These are phyloP conservation scores for Cordyceps cicadae DNA, from an alignment of 2,329 filamentous ascomycete species.

Conservation along the genomic window DNA sequence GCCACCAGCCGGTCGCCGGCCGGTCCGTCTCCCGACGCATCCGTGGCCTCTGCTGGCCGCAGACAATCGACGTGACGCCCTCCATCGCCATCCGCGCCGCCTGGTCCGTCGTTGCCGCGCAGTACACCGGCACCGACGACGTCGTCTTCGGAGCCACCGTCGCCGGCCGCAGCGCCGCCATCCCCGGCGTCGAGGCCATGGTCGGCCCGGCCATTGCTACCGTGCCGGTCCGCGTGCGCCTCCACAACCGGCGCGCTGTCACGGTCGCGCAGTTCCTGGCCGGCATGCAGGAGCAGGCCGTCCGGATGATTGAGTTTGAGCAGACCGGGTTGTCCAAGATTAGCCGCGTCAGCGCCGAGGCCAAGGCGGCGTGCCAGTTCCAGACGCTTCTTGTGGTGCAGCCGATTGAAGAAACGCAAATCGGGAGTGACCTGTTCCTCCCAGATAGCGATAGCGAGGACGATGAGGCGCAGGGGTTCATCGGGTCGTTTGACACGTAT, in stretches of 20 bases:
- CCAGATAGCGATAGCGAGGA: conserved; percentile 4
- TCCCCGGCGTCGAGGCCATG: conserved; percentile 11
- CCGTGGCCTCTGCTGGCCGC: neutral
- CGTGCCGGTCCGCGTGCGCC: conserved; percentile 9
- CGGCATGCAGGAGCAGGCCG: conserved; percentile 14
- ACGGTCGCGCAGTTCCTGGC: conserved; percentile 14
- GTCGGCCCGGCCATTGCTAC: conserved; percentile 21
- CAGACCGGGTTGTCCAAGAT: conserved; percentile 13
- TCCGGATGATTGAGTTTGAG: conserved; percentile 10
- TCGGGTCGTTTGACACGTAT: conserved; percentile 2
- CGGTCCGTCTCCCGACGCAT: neutral
- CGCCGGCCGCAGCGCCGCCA: conserved; percentile 10
- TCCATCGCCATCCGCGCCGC: conserved; percentile 8
- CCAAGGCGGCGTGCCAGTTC: conserved; percentile 15
- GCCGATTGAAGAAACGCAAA: neutral
- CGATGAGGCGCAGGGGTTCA: neutral
- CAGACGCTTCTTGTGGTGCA: conserved; percentile 17
- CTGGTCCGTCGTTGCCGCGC: conserved; percentile 10
- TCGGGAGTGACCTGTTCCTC: neutral
- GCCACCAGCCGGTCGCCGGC: neutral
- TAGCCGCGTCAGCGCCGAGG: conserved; percentile 11
- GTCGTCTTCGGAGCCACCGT: conserved; percentile 14
- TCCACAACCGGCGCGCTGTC: neutral
- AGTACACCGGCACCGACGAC: conserved; percentile 9
- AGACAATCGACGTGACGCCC: conserved; percentile 3